Percentiles rank a stretch among this genome's conserved stretches.
These are phyloP conservation scores for Pichia sp. DNA, from an alignment of 1,139 yeast species.

Conservation along the genomic window DNA sequence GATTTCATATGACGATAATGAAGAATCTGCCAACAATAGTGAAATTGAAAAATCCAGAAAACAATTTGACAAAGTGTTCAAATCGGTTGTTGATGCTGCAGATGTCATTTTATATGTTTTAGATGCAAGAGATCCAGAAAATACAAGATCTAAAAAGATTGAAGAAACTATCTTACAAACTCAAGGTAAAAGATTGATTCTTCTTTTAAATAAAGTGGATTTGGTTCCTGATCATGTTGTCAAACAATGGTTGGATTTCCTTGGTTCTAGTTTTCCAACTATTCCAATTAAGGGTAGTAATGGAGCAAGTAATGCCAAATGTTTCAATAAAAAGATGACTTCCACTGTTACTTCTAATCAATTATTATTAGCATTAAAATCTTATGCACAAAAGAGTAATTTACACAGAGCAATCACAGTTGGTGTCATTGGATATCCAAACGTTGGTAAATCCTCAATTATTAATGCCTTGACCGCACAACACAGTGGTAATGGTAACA, in stretches of 20 bases:
- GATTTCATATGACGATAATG: constrained; percentile 23
- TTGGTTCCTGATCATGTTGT: constrained; percentile 79
- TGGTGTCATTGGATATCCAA: constrained; percentile 96
- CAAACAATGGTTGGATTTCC: constrained; percentile 75
- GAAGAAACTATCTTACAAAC: constrained; percentile 83
- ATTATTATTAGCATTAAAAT: constrained; percentile 72
- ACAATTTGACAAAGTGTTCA: constrained; percentile 85
- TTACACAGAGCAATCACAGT: constrained; percentile 88
- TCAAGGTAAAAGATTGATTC: constrained; percentile 75
- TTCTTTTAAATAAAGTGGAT: constrained; percentile 86
- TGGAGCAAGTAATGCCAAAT: constrained; percentile 44
- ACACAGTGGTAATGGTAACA: constrained; percentile 46
- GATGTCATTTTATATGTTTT: constrained; percentile 88
- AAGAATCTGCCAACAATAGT: constrained; percentile 27
- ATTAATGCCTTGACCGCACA: constrained; percentile 84
- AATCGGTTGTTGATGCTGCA: constrained; percentile 73
- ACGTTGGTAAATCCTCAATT: constrained; percentile 91
- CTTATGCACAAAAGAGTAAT: constrained; percentile 76
- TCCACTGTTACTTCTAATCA: constrained; percentile 65
- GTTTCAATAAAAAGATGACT: constrained; percentile 73
- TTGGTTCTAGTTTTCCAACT: constrained; percentile 83
- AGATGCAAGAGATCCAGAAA: constrained; percentile 97
- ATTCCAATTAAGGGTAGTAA: constrained; percentile 65
- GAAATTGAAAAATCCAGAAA: constrained; percentile 77
- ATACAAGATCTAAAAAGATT: constrained; percentile 84